phyloP scores from a whole-genome alignment of 2,329 filamentous ascomycete species.

The Penicillium sp. region DNA sequence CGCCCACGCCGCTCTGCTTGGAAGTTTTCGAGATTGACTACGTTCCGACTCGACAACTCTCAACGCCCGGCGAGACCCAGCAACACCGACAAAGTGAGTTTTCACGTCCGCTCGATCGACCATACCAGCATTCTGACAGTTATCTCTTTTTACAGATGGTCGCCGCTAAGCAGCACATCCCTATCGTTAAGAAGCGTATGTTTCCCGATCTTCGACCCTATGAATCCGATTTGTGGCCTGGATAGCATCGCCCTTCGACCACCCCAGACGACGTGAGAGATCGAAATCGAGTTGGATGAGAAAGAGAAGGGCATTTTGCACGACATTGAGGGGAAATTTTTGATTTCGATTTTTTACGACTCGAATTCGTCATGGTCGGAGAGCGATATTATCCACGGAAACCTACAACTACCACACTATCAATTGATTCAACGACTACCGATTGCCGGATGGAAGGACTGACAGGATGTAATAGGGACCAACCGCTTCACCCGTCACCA shows the following conservation, averaged over 20 bases:
- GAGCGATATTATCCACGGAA: conserved; percentile 7
- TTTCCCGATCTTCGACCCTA: conserved; percentile 40
- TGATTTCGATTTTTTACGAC: neutral
- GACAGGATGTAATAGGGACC: conserved; percentile 64
- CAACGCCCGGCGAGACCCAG: conserved; percentile 45
- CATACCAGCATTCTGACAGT: conserved; percentile 17
- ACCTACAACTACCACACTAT: neutral
- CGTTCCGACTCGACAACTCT: conserved; percentile 44
- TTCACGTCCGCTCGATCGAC: conserved; percentile 7
- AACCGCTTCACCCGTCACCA: conserved; percentile 97
- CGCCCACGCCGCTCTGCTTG: conserved; percentile 36
- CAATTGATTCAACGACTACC: conserved; percentile 10
- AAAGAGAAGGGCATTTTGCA: neutral
- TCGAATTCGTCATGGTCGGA: neutral
- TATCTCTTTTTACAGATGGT: conserved; percentile 66
- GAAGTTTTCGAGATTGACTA: conserved; percentile 42
- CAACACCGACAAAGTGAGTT: conserved; percentile 48
- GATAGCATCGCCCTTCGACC: conserved; percentile 24
- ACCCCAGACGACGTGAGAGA: neutral
- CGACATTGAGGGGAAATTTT: neutral
- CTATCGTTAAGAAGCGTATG: conserved; percentile 99
- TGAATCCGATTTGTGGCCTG: conserved; percentile 13
- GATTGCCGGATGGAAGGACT: conserved; percentile 43
- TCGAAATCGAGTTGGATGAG: neutral
- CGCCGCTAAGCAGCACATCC: conserved; percentile 98